phyloP scores from a whole-genome alignment of 129 eudicot genomes.

The Ambrosia trifida region DNA sequence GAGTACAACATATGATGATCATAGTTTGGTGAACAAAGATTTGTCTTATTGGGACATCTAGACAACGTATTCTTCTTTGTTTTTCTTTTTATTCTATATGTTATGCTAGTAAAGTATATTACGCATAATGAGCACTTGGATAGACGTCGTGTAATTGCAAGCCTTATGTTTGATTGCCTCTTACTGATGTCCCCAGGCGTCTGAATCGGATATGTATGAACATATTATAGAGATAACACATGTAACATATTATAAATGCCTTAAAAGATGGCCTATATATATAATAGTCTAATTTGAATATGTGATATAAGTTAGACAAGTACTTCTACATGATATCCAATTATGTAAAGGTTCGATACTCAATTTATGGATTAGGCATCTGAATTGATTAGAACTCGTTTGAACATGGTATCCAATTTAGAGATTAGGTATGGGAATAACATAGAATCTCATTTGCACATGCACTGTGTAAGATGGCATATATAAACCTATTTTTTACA shows the following conservation, averaged over 20 bases:
- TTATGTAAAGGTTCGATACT: background rate
- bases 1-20: constrained; percentile 31
- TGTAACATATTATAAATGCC: too few relatives aligned
- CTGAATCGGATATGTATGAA: background rate
- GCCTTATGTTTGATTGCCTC: background rate
- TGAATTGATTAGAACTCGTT: too few relatives aligned
- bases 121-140: background rate
- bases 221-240: background rate
- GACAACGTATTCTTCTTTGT: background rate
- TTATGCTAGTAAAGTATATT: background rate
- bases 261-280: background rate
- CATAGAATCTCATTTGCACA: background rate
- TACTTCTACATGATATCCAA: background rate
- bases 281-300: background rate
- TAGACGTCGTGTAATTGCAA: background rate
- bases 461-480: background rate
- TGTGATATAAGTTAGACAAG: background rate
- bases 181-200: background rate
- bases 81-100: background rate
- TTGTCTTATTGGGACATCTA: constrained; percentile 33
- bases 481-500: background rate
- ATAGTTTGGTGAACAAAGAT: constrained; percentile 32
- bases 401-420: background rate
- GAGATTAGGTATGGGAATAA: background rate
- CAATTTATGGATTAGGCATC: background rate